These are phyloP conservation scores for Podospora pseudocomata DNA, from an alignment of 495 filamentous ascomycete species.

Conservation along the genomic window DNA sequence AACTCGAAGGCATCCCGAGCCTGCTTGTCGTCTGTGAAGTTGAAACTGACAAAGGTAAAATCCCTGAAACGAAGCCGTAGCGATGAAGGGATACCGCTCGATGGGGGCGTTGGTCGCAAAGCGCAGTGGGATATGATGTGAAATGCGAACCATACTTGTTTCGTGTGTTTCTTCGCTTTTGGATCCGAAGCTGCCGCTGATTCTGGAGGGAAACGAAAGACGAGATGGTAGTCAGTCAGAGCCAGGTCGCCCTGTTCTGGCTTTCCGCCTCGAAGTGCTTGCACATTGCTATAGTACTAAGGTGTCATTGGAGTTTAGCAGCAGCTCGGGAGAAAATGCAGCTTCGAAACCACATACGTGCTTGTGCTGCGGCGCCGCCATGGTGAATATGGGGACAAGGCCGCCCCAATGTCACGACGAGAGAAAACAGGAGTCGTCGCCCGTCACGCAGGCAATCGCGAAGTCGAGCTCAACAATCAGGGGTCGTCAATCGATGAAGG, in stretches of 20 bases:
- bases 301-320: constrained; percentile 21
- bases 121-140: constrained; percentile 79
- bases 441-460: neutral
- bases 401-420: neutral
- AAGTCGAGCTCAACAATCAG: neutral
- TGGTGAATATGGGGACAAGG: constrained; percentile 12
- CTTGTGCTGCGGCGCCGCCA: constrained; percentile 33
- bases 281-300: constrained; percentile 39
- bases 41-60: constrained; percentile 89
- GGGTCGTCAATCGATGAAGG: neutral
- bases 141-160: constrained; percentile 89
- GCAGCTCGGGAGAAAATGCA: constrained; percentile 12
- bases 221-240: constrained; percentile 41
- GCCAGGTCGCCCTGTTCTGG: constrained; percentile 42
- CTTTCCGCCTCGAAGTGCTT: constrained; percentile 42
- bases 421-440: neutral
- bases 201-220: constrained; percentile 37
- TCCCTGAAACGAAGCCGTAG: constrained; percentile 88
- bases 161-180: constrained; percentile 44
- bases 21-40: constrained; percentile 69
- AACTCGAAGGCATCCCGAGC: constrained; percentile 86
- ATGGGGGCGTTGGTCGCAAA: constrained; percentile 65
- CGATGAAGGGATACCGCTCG: constrained; percentile 69
- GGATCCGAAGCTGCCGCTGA: constrained; percentile 27
- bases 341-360: constrained; percentile 24